phyloP scores from a whole-genome alignment of 2,329 filamentous ascomycete species.

The Pseudogymnoascus sp. region DNA sequence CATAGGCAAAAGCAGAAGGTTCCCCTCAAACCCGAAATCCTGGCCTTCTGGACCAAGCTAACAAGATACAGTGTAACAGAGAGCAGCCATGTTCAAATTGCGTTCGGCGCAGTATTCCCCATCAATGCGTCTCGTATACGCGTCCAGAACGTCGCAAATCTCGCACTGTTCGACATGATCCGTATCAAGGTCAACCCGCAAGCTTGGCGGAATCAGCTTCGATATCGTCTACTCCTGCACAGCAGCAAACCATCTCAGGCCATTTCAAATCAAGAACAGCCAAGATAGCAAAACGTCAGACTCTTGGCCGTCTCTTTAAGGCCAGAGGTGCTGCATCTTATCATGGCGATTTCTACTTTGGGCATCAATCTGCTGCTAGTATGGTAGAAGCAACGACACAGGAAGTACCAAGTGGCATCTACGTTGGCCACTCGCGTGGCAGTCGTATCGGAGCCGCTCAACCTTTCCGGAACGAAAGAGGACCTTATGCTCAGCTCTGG shows the following conservation, averaged over 20 bases:
- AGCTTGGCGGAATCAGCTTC: neutral
- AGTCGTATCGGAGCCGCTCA: slow-evolving; percentile 20
- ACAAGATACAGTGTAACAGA: slow-evolving; percentile 9
- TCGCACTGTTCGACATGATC: neutral
- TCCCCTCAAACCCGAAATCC: neutral
- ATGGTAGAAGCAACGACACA: slow-evolving; percentile 30
- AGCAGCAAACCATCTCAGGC: neutral
- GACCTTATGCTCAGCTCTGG: slow-evolving; percentile 36
- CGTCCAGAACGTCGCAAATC: neutral
- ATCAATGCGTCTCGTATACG: slow-evolving; percentile 5
- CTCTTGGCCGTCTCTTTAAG: slow-evolving; percentile 29
- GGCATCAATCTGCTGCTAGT: slow-evolving; percentile 30
- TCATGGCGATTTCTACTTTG: slow-evolving; percentile 32
- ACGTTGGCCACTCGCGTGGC: slow-evolving; percentile 16
- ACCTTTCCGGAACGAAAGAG: slow-evolving; percentile 28
- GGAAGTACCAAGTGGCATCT: slow-evolving; percentile 22
- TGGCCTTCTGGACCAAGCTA: neutral
- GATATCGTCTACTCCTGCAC: neutral
- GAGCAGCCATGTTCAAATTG: slow-evolving; percentile 15
- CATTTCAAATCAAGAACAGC: neutral
- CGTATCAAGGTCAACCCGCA: neutral
- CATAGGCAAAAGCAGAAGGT: slow-evolving; percentile 15
- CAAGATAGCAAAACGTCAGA: neutral
- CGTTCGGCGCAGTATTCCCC: slow-evolving; percentile 12
- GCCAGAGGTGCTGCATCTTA: slow-evolving; percentile 30